Percentiles rank a stretch among this genome's conserved stretches.
These are phyloP conservation scores for Cryphonectria naterciae DNA, from an alignment of 2,329 filamentous ascomycete species.

Conservation along the genomic window DNA sequence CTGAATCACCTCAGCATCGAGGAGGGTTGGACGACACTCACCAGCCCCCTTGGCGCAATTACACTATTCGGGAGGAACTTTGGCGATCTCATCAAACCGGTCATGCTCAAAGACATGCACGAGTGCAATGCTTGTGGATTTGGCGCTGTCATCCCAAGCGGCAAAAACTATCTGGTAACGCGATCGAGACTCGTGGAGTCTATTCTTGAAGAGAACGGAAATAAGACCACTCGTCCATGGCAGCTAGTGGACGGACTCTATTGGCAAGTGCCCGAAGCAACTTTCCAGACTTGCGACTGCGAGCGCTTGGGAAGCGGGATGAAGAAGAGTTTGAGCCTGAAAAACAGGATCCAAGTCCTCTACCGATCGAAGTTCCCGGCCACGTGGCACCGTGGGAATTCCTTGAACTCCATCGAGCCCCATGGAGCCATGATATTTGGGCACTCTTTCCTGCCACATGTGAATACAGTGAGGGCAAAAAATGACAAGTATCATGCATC, in stretches of 20 bases:
- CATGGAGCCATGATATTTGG: neutral
- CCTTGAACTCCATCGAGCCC: neutral
- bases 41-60: neutral
- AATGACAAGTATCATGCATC: too few species aligned
- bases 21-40: neutral
- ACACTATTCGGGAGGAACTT: neutral
- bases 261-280: neutral
- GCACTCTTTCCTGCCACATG: too few species aligned
- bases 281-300: neutral
- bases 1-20: neutral
- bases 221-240: neutral
- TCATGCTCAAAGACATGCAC: neutral
- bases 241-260: neutral
- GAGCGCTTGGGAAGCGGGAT: neutral
- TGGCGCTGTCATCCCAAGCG: neutral
- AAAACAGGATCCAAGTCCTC: neutral
- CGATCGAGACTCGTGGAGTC: neutral
- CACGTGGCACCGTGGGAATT: neutral
- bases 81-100: neutral
- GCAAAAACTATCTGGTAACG: neutral
- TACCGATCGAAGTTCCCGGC: neutral
- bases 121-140: neutral
- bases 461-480: too few species aligned
- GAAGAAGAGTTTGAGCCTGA: neutral
- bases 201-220: neutral